Evolutionary conservation across 768 basidiomycete genomes (phyloP).

Genomic region (Rhodotorula kratochvilovae): DNA sequence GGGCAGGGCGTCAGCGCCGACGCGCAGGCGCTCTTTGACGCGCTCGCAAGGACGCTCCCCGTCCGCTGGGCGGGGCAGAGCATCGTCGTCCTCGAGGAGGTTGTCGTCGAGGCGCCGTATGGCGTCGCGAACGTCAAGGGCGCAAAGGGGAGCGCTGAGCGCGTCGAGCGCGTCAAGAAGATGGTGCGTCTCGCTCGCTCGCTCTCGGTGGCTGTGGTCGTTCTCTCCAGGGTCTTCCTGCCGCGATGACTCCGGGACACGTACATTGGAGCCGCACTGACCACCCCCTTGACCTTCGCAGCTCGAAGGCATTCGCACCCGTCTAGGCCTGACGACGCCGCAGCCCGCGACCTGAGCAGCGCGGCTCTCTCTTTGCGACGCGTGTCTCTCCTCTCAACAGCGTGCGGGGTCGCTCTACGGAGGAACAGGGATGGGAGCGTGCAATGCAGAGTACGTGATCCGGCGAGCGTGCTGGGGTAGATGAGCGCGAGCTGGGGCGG

Average conservation of each 20-base stretch:
- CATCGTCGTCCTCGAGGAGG: conserved; percentile 42
- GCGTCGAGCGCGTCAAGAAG: conserved; percentile 25
- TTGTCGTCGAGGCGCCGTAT: conserved; percentile 35
- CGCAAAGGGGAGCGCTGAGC: conserved; percentile 16
- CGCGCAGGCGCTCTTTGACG: conserved; percentile 35
- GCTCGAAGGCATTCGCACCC: conserved; percentile 1
- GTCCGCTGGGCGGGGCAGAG: conserved; percentile 29
- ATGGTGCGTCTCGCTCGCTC: conserved; percentile 10
- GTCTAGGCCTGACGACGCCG: not conserved
- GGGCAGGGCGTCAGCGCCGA: conserved; percentile 22
- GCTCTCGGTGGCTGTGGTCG: not conserved
- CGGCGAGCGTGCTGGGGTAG: too few relatives aligned
- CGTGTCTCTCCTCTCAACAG: too few relatives aligned
- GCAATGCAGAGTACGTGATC: too few relatives aligned
- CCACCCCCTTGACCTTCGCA: too few relatives aligned
- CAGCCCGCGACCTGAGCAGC: not conserved
- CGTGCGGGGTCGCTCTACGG: too few relatives aligned
- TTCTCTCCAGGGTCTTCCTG: not conserved
- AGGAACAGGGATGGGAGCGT: too few relatives aligned
- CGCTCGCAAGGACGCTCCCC: conserved; percentile 34
- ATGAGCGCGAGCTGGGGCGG: too few relatives aligned
- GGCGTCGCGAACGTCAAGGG: conserved; percentile 18
- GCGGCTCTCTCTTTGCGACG: not conserved
- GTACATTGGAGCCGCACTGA: too few relatives aligned
- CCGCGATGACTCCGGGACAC: too few relatives aligned